These are phyloP conservation scores for Paraurostyla sp. DNA, from an alignment of 73 alveolate species.

Conservation along the genomic window DNA sequence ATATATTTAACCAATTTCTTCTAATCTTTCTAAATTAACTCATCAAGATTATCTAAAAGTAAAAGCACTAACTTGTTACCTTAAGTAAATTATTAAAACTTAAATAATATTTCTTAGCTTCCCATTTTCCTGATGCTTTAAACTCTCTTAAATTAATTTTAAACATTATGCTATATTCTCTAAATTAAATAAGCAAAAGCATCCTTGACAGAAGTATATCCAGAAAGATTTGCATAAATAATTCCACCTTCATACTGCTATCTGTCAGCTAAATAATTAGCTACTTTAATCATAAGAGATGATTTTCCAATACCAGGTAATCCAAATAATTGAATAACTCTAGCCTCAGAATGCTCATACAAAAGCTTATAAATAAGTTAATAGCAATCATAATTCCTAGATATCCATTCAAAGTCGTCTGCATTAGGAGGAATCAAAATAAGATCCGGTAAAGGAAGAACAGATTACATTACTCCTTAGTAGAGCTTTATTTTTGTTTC, in stretches of 20 bases:
- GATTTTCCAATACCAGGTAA: constrained; percentile 32
- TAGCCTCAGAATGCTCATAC: not conserved
- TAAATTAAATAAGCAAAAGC: not conserved
- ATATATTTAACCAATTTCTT: not conserved
- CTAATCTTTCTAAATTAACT: not conserved
- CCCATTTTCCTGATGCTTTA: not conserved
- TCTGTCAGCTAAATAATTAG: not conserved
- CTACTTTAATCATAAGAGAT: not conserved
- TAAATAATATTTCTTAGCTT: not conserved
- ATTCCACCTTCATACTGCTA: not conserved
- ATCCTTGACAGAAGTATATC: not conserved
- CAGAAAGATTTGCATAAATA: not conserved
- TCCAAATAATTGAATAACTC: not conserved
- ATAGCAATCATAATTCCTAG: not conserved
- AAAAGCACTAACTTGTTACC: not conserved
- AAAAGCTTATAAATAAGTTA: not conserved
- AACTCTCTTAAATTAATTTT: not conserved
- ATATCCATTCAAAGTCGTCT: not conserved
- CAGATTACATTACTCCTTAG: not conserved
- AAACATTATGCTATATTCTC: not conserved
- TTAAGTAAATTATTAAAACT: not conserved
- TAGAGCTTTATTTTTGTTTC: not conserved
- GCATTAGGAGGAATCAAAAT: not conserved
- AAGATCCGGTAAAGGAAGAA: not conserved
- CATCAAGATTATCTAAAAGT: not conserved